Base-by-base conservation (phyloP, 768 basidiomycete genomes). In the Nidula microcarpa region DNA sequence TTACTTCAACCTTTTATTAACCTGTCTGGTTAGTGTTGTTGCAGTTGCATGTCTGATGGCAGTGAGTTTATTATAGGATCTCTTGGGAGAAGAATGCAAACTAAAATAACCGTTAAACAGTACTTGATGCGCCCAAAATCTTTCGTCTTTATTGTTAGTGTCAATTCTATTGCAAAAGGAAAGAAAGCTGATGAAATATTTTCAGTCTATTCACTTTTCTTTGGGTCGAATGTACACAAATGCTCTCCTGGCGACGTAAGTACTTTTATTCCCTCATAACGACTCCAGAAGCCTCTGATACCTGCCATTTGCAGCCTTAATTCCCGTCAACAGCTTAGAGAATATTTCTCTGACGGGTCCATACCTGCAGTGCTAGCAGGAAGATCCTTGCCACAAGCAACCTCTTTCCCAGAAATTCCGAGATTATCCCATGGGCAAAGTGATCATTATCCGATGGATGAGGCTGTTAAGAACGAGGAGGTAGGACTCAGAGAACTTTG, bases 181-280 rank as follows among this genome's bases (percentile, higher is more conserved):
- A 23, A 4, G 9, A 14, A 17, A 17, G 5, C 53, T 53, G 23
- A 39, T 33, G 17, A 35, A 33, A 18, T 7, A 17, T 34, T 3
- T 13, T 14, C 44, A 61, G 60, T 57, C 55, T 2, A 47, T 61
- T 30, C 56, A 59, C 35, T 49, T 61, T 41, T 59, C 60, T 6
- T 50, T 58, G 11, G 60, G 60, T 2, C 57, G 60, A 11, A 57
- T 59, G 50, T 62, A 59, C 33, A 54, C 60, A 18, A 62, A 60
- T 34, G 54, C 56, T 11, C 45, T 62, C 13, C 55, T 62, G 8
- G 58, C 57, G 1, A 59, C 58, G 58, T 59, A n/a, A 34, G 56
- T 49, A 4, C 11, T 1, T 41, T 37, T 17, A 30, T 37, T 36
- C n/a, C 2, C 9, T 30, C 48, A 30, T 30, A 30, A 30, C 23